Evolutionary conservation across 148 eudicot species (phyloP), one percentile per base, ranked within the genome.

Genomic region (Camellia sinensis): DNA sequence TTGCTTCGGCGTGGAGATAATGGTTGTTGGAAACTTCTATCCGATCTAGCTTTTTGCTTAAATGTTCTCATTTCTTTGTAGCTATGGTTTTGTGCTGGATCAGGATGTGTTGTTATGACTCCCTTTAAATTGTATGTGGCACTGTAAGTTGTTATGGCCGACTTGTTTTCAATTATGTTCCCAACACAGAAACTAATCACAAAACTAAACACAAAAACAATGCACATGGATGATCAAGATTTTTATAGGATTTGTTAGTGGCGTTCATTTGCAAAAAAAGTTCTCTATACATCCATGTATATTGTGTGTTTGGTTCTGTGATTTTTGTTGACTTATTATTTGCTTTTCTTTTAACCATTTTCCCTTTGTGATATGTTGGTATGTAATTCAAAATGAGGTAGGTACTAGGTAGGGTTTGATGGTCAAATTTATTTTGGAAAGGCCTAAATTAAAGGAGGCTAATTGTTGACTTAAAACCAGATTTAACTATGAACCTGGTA

Each of bases 1-100:
- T 93, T 67, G 85, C 95, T 73, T 96, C 99, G 0, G 91, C 97
- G 5, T 96, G 99, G 99, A 83, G 75, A 76, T 93, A 83, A 80
- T 22, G 22, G 64, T 19, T 37, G 22, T 14, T 46, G 62, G 9
- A 3, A 64, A 21, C 13, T 71, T 1, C 18, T 14, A 15, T 71
- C 70, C 12, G 21, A 18, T 15, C 19, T 19, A 7, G 3, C 40
- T 7, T 18, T 3, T 17, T 69, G 18, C 7, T 5, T 67, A 0
- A n/a, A 46, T n/a, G 7, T 10, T 17, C 45, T 46, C 21, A 10
- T 44, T 12, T 75, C 67, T 75, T 75, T 60, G 53, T 60, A 43
- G 50, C 67, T 75, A 5, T 60, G 60, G 29, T 52, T 74, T 37
- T 40, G 48, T 56, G 65, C 40, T 74, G 50, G 50, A 74, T 40